phyloP scores from a whole-genome alignment of 306 rosid genomes.

The Potentilla sterilis region DNA sequence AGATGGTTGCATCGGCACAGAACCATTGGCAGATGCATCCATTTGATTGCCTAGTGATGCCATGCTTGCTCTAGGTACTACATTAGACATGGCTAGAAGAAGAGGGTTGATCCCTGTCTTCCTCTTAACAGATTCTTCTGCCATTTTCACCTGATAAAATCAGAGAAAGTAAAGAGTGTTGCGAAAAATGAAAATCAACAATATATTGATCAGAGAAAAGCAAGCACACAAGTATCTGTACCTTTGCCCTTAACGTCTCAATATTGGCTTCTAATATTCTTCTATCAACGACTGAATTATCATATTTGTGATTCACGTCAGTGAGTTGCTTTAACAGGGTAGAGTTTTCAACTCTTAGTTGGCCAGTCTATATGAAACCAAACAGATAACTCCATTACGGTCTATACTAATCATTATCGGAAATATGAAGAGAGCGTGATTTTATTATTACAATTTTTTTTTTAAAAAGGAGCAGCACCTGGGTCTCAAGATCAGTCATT shows the following conservation, averaged over 20 bases:
- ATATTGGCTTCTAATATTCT: slow-evolving; percentile 61
- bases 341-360: slow-evolving; percentile 53
- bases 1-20: slow-evolving; percentile 36
- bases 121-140: slow-evolving; percentile 52
- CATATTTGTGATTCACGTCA: slow-evolving; percentile 52
- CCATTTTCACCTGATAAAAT: slow-evolving; percentile 50
- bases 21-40: slow-evolving; percentile 21
- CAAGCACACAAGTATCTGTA: background rate
- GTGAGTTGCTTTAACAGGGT: slow-evolving; percentile 44
- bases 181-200: background rate
- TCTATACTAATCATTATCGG: background rate
- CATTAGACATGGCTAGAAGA: slow-evolving; percentile 42
- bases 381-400: background rate
- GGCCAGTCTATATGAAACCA: slow-evolving; percentile 37
- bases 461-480: slow-evolving; percentile 36
- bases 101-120: slow-evolving; percentile 52
- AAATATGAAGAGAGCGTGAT: background rate
- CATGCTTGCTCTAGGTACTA: slow-evolving; percentile 24
- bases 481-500: slow-evolving; percentile 56
- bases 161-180: background rate
- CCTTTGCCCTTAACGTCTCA: slow-evolving; percentile 61
- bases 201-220: background rate
- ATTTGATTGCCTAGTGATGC: slow-evolving; percentile 20
- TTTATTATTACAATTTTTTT: background rate
- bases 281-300: slow-evolving; percentile 50